These are phyloP conservation scores for Camelina neglecta DNA, from an alignment of 345 rosid genomes.

Conservation along the genomic window DNA sequence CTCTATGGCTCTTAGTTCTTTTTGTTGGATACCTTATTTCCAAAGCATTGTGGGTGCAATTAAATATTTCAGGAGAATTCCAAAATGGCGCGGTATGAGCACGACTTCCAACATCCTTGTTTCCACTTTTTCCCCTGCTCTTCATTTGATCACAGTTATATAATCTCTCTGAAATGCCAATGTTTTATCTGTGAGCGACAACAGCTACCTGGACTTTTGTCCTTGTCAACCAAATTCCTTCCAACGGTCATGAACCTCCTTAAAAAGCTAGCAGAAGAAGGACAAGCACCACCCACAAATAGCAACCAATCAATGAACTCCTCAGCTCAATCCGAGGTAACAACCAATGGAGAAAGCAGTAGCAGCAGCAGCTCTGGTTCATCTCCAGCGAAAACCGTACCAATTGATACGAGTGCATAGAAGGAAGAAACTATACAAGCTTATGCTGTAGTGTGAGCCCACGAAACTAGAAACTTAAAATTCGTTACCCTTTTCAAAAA, in stretches of 20 bases:
- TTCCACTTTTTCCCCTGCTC: slow-evolving; percentile 12
- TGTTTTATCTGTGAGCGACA: slow-evolving; percentile 33
- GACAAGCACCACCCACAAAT: slow-evolving; percentile 59
- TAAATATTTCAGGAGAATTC: slow-evolving; percentile 86
- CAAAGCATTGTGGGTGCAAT: slow-evolving; percentile 97
- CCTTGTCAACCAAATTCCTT: slow-evolving; percentile 80
- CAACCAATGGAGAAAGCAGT: slow-evolving; percentile 52
- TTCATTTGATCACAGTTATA: slow-evolving; percentile 13
- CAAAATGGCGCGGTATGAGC: slow-evolving; percentile 81
- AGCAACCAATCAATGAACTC: slow-evolving; percentile 49
- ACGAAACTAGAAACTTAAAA: slow-evolving; percentile 36
- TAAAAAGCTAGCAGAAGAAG: slow-evolving; percentile 85
- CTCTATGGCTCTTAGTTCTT: slow-evolving; percentile 71
- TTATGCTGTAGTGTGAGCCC: slow-evolving; percentile 17
- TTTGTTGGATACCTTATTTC: slow-evolving; percentile 71
- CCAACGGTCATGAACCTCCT: slow-evolving; percentile 96
- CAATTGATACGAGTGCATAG: slow-evolving; percentile 56
- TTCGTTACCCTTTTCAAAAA: slow-evolving; percentile 27
- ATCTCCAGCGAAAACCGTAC: slow-evolving; percentile 50
- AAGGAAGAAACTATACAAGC: slow-evolving; percentile 58
- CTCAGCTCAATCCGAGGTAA: slow-evolving; percentile 47
- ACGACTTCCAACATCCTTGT: slow-evolving; percentile 8
- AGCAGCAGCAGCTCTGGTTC: slow-evolving; percentile 41
- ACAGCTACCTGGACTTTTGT: slow-evolving; percentile 91
- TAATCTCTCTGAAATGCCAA: slow-evolving; percentile 26